Base-by-base conservation (phyloP, 2,329 filamentous ascomycete genomes). In the Stemphylium beticola region DNA sequence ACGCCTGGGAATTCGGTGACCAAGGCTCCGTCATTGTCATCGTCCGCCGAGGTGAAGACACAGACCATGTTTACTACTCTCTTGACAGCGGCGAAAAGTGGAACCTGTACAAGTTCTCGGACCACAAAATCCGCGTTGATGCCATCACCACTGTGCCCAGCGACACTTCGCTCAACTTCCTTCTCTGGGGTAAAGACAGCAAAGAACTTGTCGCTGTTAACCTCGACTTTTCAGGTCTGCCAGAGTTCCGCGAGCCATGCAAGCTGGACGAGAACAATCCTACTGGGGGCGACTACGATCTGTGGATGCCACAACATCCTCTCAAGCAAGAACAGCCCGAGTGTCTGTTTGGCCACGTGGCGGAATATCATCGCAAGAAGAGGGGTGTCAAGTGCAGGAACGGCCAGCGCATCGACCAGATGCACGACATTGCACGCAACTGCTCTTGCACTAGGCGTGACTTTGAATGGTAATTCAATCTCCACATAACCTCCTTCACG, bases 1-100 rank as follows among this genome's bases (percentile, higher is more conserved):
- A 92, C 81, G 89, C 90, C 68, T 99, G 92, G 92, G 91, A 96
- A 69, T 96, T 92, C 72, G 96, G 95, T 54, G 96, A 99, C 67
- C 92, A 96, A 74, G 95, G 95, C 24, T 95, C 92, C 5, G 89
- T 98, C 66, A 86, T 98, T 58, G 91, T 96, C 37, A 88, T 99
- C 43, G 92, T 93, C 18, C 85, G 89, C 68, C 86, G 92, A 53
- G 82, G 83, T 12, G 83, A 83, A 47, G 81, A 85, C 46, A 92
- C 89, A 4, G 88, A 89, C 60, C 77, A 81, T 1, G 78, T 93
- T 47, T 86, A 85, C 53, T 97, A 95, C 77, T 89, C 91, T 14
- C 80, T 87, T 10, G 89, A 99, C 69, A 89, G 93, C 70, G 95
- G 96, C 58, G 78, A 84, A 38, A 89, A 81, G 1, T 99, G 95